These are phyloP conservation scores for Hemileccinum impolitum DNA, from an alignment of 768 basidiomycete genomes.

Conservation along the genomic window DNA sequence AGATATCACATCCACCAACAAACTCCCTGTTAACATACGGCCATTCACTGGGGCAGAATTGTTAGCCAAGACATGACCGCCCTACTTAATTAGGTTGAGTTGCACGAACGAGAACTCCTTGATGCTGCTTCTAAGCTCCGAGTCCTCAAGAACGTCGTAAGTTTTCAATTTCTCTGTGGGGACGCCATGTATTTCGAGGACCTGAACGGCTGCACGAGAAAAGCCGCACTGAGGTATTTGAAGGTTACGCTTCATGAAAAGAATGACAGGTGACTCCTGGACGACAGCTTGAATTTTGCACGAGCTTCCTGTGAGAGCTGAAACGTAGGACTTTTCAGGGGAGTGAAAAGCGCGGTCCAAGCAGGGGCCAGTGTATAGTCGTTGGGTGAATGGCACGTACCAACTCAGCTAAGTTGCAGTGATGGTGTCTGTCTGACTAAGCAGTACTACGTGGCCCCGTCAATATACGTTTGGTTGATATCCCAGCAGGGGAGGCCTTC, in stretches of 20 bases:
- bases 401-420: no score
- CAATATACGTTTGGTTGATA: slow-evolving; percentile 14
- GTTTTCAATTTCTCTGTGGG: slow-evolving; percentile 78
- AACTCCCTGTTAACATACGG: slow-evolving; percentile 96
- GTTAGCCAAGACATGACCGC: background rate
- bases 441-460: no score
- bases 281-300: slow-evolving; percentile 70
- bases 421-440: no score
- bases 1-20: slow-evolving; percentile 94
- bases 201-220: slow-evolving; percentile 89
- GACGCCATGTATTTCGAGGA: slow-evolving; percentile 83
- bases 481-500: slow-evolving; percentile 26
- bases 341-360: slow-evolving; percentile 10
- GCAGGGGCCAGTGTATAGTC: slow-evolving; percentile 1
- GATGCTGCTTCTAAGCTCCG: slow-evolving; percentile 78
- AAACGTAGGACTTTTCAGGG: slow-evolving; percentile 8
- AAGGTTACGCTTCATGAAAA: slow-evolving; percentile 98
- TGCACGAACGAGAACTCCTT: slow-evolving; percentile 92
- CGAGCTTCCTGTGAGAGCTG: slow-evolving; percentile 59
- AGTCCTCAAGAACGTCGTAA: slow-evolving; percentile 86
- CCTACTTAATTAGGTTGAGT: background rate
- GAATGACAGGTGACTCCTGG: slow-evolving; percentile 71
- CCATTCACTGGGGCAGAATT: slow-evolving; percentile 68
- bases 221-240: slow-evolving; percentile 89
- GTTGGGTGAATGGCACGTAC: no score